Evolutionary conservation across 352 stramenopile species (phyloP).

Genomic region (Phytophthora constricta): DNA sequence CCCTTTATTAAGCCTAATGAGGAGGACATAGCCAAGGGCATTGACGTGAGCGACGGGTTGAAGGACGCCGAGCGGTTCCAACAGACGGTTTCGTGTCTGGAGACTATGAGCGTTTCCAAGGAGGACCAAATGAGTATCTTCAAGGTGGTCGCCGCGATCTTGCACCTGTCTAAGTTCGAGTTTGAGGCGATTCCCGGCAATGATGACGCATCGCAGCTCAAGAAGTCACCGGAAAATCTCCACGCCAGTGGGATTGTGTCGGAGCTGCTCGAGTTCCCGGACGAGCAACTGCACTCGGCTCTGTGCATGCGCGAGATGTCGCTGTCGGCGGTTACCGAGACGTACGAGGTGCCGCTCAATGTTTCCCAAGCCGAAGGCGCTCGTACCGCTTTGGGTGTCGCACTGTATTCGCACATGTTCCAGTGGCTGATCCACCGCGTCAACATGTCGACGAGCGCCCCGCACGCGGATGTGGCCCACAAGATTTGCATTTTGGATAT

Average conservation of each 20-base stretch:
- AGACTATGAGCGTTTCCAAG: conserved; percentile 75
- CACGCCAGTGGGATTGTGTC: conserved; percentile 57
- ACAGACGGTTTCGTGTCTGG: conserved; percentile 76
- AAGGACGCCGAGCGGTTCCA: conserved; percentile 78
- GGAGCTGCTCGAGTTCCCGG: conserved; percentile 70
- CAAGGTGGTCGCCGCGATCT: conserved; percentile 79
- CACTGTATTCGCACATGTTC: conserved; percentile 96
- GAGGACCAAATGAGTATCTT: conserved; percentile 81
- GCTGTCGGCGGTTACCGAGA: conserved; percentile 74
- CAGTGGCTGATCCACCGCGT: conserved; percentile 94
- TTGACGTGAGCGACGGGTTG: conserved; percentile 62
- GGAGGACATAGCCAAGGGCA: conserved; percentile 31
- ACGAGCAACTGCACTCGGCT: conserved; percentile 69
- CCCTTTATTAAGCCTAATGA: conserved; percentile 70
- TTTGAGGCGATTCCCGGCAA: conserved; percentile 65
- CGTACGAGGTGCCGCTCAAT: conserved; percentile 88
- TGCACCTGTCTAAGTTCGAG: conserved; percentile 82
- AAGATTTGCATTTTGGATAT: conserved; percentile 96
- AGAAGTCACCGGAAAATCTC: conserved; percentile 56
- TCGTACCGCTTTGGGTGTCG: conserved; percentile 79
- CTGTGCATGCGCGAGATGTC: conserved; percentile 85
- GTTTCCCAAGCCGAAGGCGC: conserved; percentile 77
- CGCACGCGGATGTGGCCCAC: conserved; percentile 54
- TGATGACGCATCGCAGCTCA: conserved; percentile 73
- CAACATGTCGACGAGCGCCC: conserved; percentile 79